Conservation (phyloP, 2,329 filamentous ascomycete species). For the Ceratocystiopsis minuta region DNA sequence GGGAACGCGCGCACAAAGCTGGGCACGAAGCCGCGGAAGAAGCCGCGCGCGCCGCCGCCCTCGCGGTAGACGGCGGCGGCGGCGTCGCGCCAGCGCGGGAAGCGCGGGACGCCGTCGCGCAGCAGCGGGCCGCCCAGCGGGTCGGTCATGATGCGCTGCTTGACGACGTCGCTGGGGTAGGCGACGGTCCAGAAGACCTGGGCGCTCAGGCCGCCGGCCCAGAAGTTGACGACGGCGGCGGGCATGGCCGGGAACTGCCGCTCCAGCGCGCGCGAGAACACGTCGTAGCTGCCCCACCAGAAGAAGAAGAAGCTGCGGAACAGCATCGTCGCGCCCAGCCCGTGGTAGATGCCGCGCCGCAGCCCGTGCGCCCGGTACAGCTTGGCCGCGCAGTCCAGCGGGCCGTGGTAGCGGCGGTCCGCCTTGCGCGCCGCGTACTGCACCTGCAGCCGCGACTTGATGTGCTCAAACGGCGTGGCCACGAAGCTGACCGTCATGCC, state of each 20-base stretch:
- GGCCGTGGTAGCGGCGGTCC: slow-evolving; percentile 66
- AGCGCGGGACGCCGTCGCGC: slow-evolving; percentile 48
- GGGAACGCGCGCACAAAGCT: slow-evolving; percentile 91
- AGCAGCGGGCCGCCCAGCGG: slow-evolving; percentile 55
- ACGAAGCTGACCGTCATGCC: slow-evolving; percentile 84
- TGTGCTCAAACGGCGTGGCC: slow-evolving; percentile 82
- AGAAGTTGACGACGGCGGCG: slow-evolving; percentile 78
- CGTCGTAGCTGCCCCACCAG: slow-evolving; percentile 94
- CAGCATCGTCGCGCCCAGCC: slow-evolving; percentile 64
- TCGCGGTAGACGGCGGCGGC: slow-evolving; percentile 61
- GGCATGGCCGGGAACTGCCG: slow-evolving; percentile 49
- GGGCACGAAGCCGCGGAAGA: slow-evolving; percentile 84
- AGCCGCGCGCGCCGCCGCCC: slow-evolving; percentile 51
- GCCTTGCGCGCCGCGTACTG: slow-evolving; percentile 73
- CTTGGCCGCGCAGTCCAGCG: slow-evolving; percentile 65
- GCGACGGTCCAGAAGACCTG: slow-evolving; percentile 90
- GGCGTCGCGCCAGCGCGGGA: slow-evolving; percentile 62
- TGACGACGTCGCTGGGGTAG: slow-evolving; percentile 85
- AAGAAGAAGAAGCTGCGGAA: slow-evolving; percentile 93
- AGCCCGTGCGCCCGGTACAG: slow-evolving; percentile 57
- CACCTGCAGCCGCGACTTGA: slow-evolving; percentile 85
- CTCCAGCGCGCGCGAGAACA: slow-evolving; percentile 50
- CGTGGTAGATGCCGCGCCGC: slow-evolving; percentile 58
- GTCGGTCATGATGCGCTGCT: slow-evolving; percentile 96
- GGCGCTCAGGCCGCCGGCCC: slow-evolving; percentile 83